phyloP scores from a whole-genome alignment of 2,329 filamentous ascomycete species.

The Talaromyces marneffei region DNA sequence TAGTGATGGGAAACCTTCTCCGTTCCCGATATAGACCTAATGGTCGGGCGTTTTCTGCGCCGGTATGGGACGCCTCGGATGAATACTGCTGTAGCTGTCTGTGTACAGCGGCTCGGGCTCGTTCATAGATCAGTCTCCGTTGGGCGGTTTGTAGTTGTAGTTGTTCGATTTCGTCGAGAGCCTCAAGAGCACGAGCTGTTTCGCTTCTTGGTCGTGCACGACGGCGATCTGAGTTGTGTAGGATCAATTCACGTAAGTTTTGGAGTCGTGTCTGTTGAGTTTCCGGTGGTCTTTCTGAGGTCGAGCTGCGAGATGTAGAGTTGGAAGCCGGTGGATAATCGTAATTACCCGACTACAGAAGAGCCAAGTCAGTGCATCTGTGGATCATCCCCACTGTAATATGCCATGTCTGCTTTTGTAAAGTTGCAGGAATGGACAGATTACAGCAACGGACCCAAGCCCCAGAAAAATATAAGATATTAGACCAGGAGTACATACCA shows the following conservation, averaged over 20 bases:
- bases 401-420: not conserved
- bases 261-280: conserved; percentile 24
- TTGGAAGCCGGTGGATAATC: conserved; percentile 38
- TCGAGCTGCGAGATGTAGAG: conserved; percentile 22
- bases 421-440: not conserved
- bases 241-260: conserved; percentile 35
- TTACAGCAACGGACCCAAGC: not conserved
- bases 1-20: not conserved
- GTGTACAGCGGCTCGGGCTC: conserved; percentile 23
- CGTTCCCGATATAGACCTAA: conserved; percentile 9
- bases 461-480: not conserved
- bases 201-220: conserved; percentile 23
- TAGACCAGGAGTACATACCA: not conserved
- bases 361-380: conserved; percentile 19
- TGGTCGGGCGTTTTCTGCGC: conserved; percentile 6
- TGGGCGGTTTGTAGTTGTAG: conserved; percentile 23
- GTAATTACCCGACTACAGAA: conserved; percentile 37
- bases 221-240: conserved; percentile 24
- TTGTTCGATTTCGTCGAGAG: conserved; percentile 35
- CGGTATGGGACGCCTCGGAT: not conserved
- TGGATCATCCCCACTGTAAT: not conserved
- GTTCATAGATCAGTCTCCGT: conserved; percentile 23
- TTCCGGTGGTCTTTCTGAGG: conserved; percentile 21
- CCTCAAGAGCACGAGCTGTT: conserved; percentile 31
- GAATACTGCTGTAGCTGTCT: not conserved